Base-by-base conservation (phyloP, 2,329 filamentous ascomycete genomes). In the Akanthomyces muscarius region DNA sequence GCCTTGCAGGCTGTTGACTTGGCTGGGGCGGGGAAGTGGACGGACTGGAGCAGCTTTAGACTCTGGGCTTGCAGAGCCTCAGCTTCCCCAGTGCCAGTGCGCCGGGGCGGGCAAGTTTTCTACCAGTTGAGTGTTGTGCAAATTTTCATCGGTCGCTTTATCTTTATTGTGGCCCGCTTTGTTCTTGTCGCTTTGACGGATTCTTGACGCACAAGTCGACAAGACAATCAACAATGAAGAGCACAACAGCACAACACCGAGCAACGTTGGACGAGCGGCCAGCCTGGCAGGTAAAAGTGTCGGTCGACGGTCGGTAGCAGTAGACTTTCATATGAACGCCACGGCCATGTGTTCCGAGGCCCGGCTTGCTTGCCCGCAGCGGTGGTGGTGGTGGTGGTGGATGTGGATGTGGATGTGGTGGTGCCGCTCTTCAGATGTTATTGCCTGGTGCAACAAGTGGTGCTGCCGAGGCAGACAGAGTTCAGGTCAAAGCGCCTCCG, bases 61-160 rank as follows among this genome's bases (percentile, higher is more conserved):
- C 57, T 60, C 23, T 53, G 21, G 47, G 48, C 57, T 44, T 61
- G 57, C 55, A 61, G 57, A 61, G 57, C 48, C 57, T 61, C 57
- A 61, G 47, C 48, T 61, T 55, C 21, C 7, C 47, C 16, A 18
- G n/a, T 11, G 6, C 23, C 21, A 21, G 33, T 38, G 13, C 13
- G 14, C 38, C 16, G 13, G 14, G 38, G 38, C 54, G 42, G 42
- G n/a, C 28, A 38, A 36, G 8, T 30, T 11, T 18, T 23, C 33
- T 16, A 18, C 11, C 8, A 47, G 13, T 41, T 42, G 30, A 33
- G 5, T 8, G 8, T 36, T 8, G 33, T 36, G 33, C 5, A 36
- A 36, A 36, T 36, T 33, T 33, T 50, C 3, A 41, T 18, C 44
- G 16, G 2, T 51, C 16, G 45, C 36, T 57, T 6, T 30, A 30